phyloP scores from a whole-genome alignment of 495 filamentous ascomycete genomes.

The Aspergillus cavernicola region DNA sequence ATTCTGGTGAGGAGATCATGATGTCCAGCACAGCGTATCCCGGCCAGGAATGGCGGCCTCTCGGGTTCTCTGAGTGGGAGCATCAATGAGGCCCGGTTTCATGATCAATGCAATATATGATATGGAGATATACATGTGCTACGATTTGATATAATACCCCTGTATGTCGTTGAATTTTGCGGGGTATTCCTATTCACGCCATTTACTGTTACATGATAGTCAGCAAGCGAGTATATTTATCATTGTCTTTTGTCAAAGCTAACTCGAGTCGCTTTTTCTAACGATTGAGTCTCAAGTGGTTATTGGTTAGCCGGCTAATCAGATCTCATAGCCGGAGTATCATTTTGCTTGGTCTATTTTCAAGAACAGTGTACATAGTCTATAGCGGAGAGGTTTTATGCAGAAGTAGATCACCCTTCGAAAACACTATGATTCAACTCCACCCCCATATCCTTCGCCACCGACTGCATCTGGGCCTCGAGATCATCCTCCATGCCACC shows the following conservation, averaged over 20 bases:
- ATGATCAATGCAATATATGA: background rate
- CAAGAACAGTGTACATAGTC: background rate
- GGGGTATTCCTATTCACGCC: conserved; percentile 2
- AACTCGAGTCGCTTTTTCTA: too few species aligned
- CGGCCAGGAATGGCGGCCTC: conserved; percentile 77
- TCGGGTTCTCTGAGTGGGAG: conserved; percentile 28
- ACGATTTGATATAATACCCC: conserved; percentile 1
- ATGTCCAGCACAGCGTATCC: conserved; percentile 81
- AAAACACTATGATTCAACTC: conserved; percentile 85
- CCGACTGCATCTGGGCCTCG: conserved; percentile 75
- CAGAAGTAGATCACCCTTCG: conserved; percentile 50
- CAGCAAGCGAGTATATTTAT: background rate
- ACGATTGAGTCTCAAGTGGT: too few species aligned
- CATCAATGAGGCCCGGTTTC: conserved; percentile 11
- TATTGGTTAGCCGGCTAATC: too few species aligned
- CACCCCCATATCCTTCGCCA: conserved; percentile 88
- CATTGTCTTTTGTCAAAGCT: background rate
- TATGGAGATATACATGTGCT: background rate
- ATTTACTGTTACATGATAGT: background rate
- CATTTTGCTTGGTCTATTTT: conserved; percentile 12
- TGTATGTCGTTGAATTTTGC: conserved; percentile 8
- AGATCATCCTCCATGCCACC: conserved; percentile 92
- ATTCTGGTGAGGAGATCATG: conserved; percentile 51
- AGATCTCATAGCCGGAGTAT: background rate
- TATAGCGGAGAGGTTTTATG: background rate